Conservation (phyloP, 2,329 filamentous ascomycete species). For the Beauveria australis region DNA sequence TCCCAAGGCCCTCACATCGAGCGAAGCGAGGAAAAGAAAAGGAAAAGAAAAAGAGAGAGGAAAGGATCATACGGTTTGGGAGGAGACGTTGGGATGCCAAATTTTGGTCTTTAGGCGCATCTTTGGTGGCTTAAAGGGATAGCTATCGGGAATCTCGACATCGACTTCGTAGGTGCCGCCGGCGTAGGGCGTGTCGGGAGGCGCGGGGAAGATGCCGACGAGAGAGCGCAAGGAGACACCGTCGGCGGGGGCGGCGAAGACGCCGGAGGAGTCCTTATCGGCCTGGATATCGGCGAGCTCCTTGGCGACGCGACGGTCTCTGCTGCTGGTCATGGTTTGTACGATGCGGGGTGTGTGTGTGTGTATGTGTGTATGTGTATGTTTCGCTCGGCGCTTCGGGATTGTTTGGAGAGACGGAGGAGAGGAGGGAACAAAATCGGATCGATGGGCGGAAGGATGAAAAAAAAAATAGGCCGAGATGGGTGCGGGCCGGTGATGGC, state of each 20-base stretch:
- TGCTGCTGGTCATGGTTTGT: constrained; percentile 37
- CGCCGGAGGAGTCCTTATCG: constrained; percentile 66
- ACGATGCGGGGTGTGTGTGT: not conserved
- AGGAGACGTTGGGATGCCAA: constrained; percentile 97
- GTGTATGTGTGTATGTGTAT: not conserved
- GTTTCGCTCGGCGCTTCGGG: not conserved
- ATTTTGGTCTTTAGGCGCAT: constrained; percentile 92
- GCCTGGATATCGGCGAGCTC: constrained; percentile 67
- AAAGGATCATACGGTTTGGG: constrained; percentile 63
- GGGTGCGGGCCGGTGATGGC: not conserved
- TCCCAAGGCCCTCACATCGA: not conserved
- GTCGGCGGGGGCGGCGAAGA: constrained; percentile 58
- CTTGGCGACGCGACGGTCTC: constrained; percentile 59
- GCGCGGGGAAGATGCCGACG: constrained; percentile 73
- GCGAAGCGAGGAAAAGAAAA: not conserved
- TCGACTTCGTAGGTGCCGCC: constrained; percentile 76
- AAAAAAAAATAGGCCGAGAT: too few relatives aligned
- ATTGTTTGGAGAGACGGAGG: not conserved
- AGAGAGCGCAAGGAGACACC: constrained; percentile 72
- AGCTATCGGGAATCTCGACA: constrained; percentile 78
- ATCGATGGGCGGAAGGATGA: too few relatives aligned
- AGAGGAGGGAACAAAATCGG: not conserved
- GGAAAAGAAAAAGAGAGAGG: constrained; percentile 13
- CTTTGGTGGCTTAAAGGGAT: constrained; percentile 84
- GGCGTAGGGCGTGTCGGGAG: constrained; percentile 88